Base-by-base conservation (phyloP, 306 rosid species). In the Psophocarpus tetragonolobus region DNA sequence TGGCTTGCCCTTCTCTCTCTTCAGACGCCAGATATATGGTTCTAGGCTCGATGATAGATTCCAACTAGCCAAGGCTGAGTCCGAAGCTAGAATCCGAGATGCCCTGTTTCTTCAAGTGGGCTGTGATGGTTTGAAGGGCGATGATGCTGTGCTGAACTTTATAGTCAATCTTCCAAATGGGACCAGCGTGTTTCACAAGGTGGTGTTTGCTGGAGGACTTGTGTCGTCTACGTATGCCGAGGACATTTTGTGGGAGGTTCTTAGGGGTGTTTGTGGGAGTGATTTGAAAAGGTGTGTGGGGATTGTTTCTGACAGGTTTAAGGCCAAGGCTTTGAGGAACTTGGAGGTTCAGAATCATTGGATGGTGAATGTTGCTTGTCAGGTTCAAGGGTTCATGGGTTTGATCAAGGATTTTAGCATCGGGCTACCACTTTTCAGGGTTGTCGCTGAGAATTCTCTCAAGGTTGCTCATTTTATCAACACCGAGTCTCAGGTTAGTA, bases 341-440 rank as follows among this genome's bases (percentile, higher is more conserved):
- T 86, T 92, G 89, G 97, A 92, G 89, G 62, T 74, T 73, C 91
- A 86, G 87, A 87, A 90, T 76, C 96, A 86, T 42, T 90, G 97
- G 97, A 92, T 92, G 97, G 96, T 92, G 74, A 92, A 92, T 65
- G 78, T 92, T 66, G 80, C 87, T 44, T 92, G 97, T 87, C 96
- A 89, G 90, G 84, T 92, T 80, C 93, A 89, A 81, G 97, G 94
- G 61, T 81, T 92, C 77, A 11, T 84, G 82, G 79, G 91, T 83
- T 87, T 92, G 89, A 83, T 92, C 68, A 90, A 89, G 88, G 97
- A 90, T 85, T 89, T 92, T 78, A 78, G 81, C 80, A 89, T 77
- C 65, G 90, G 84, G 47, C 89, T 86, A 64, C 88, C 91, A 29
- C 87, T 92, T 78, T 90, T 90, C 85, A 73, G 87, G 84, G 71